Percentiles rank a stretch among this genome's conserved stretches.
These are phyloP conservation scores for Chlorella sp. DNA, from an alignment of 139 green algal species.

Conservation along the genomic window DNA sequence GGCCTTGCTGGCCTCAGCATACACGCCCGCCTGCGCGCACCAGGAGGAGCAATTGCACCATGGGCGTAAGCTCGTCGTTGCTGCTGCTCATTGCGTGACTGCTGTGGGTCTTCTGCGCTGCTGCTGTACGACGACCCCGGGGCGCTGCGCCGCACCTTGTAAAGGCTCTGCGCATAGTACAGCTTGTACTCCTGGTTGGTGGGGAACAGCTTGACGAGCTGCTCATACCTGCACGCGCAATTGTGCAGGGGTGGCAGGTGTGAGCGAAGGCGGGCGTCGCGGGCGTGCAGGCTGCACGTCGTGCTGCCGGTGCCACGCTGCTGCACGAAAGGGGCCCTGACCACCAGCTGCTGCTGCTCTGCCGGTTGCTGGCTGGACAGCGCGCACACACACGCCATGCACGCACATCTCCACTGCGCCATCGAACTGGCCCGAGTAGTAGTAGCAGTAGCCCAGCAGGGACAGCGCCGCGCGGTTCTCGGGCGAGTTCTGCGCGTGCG, in stretches of 20 bases:
- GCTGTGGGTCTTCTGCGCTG: no score
- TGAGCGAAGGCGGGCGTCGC: no score
- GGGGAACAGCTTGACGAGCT: constrained; percentile 38
- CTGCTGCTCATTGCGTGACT: no score
- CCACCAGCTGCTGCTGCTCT: no score
- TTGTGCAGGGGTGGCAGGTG: no score
- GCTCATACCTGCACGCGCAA: constrained; percentile 52
- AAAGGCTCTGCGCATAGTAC: constrained; percentile 62
- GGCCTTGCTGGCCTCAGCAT: constrained; percentile 47
- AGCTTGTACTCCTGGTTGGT: constrained; percentile 60
- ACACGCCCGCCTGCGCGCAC: constrained; percentile 47
- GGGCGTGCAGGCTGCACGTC: no score
- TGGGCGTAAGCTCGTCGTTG: no score
- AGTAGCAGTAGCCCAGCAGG: constrained; percentile 71
- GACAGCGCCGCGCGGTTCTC: constrained; percentile 60
- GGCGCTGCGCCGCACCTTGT: constrained; percentile 44
- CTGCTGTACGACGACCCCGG: not conserved
- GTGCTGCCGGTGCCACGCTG: no score
- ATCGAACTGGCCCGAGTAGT: constrained; percentile 55
- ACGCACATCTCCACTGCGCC: constrained; percentile 52
- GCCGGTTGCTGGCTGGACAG: no score
- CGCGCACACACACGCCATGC: no score
- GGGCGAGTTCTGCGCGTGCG: constrained; percentile 38
- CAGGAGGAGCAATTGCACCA: no score
- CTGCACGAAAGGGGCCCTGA: no score